A percentile compares a stretch with the other conserved stretches of the same genome.
phyloP scores from a whole-genome alignment of 2,329 filamentous ascomycete genomes.

The Didymella keratinophila region DNA sequence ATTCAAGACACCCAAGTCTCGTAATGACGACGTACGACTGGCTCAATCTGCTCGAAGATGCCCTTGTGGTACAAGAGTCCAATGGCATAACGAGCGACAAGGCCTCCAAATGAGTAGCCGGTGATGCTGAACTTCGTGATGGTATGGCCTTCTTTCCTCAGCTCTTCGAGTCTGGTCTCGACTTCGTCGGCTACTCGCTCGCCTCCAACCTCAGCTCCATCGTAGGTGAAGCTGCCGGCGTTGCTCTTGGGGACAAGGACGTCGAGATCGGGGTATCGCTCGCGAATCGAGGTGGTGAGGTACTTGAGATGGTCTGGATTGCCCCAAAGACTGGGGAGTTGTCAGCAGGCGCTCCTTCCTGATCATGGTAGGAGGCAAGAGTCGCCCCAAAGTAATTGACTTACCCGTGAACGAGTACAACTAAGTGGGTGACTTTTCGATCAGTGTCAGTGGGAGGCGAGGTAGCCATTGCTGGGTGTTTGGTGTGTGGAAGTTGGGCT shows the following conservation, averaged over 20 bases:
- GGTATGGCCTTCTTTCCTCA: slow-evolving; percentile 69
- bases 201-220: slow-evolving; percentile 73
- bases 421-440: slow-evolving; percentile 68
- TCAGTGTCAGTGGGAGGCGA: slow-evolving; percentile 18
- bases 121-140: slow-evolving; percentile 85
- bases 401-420: slow-evolving; percentile 79
- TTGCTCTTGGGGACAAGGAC: slow-evolving; percentile 77
- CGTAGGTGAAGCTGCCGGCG: slow-evolving; percentile 72
- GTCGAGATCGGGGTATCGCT: slow-evolving; percentile 68
- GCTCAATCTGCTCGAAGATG: slow-evolving; percentile 78
- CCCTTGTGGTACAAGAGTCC: slow-evolving; percentile 84
- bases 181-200: slow-evolving; percentile 71
- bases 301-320: slow-evolving; percentile 76
- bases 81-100: slow-evolving; percentile 85
- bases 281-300: slow-evolving; percentile 70
- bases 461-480: slow-evolving; percentile 27
- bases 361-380: slow-evolving; percentile 6
- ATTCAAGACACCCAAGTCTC: too few relatives aligned
- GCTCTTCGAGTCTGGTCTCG: slow-evolving; percentile 63
- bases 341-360: slow-evolving; percentile 24
- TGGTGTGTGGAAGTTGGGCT: background rate
- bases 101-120: slow-evolving; percentile 88
- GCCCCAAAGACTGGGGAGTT: slow-evolving; percentile 71
- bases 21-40: slow-evolving; percentile 67
- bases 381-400: slow-evolving; percentile 34